Base-by-base conservation (phyloP, 169 alveolate genomes). In the Plasmodium billcollinsi region DNA sequence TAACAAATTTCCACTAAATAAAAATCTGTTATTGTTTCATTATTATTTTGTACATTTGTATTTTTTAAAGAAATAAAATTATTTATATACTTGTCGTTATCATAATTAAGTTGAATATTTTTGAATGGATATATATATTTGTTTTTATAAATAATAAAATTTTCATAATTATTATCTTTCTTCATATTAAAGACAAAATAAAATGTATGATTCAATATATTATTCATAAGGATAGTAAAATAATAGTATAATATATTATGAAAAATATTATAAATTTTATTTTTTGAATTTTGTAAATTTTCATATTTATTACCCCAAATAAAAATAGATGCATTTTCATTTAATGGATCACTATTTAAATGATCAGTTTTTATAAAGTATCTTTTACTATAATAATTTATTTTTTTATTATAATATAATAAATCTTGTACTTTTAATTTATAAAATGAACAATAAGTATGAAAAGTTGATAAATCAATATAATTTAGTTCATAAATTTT, bases 311-410 rank as follows among this genome's bases (percentile, higher is more conserved):
- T 18, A n/a, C 91, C 91, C 59, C 18, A 54, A 67, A 83, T 83
- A 72, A 67, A 67, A 29, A 83, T 83, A 70, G 56, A 56, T 29
- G 59, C 70, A 12, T 69, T 58, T 83, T 83, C 91, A 11, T 83
- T 83, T 66, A 83, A 18, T 54, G 91, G 91, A 49, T 83, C 91
- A 33, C 91, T 83, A 56, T 83, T 83, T 72, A 83, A 70, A n/a
- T 83, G 91, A 72, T 83, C 85, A 18, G 91, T 69, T 67, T 69
- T 83, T 70, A 83, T 67, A 58, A 83, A 83, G 56, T 67, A 83
- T 63, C 91, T 52, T 70, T 83, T 83, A 39, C 45, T 47, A 56
- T 69, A 56, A 63, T 67, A 15, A 33, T 6, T 75, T 3, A n/a
- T 62, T 45, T 47, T 56, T 20, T 69, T 56, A 11, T 7, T 24